These are phyloP conservation scores for Flaveria bidentis DNA, from an alignment of 129 eudicot species.

Conservation along the genomic window DNA sequence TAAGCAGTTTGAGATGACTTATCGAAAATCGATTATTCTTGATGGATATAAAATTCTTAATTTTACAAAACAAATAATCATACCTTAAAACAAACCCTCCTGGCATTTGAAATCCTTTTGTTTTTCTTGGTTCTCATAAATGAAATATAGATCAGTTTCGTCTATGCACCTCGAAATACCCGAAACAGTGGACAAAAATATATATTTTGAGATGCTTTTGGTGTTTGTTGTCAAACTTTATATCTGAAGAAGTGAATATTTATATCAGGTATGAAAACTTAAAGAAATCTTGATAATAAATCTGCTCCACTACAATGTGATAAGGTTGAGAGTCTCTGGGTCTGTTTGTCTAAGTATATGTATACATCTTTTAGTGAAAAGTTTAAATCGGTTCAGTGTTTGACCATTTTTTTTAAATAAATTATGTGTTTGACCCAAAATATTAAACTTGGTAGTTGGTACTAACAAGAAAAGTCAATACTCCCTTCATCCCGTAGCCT, in stretches of 20 bases:
- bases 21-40: too few species aligned
- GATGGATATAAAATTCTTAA: too few species aligned
- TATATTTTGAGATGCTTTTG: neutral
- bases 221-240: neutral
- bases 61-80: neutral
- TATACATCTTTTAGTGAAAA: neutral
- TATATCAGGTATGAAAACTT: slow-evolving; percentile 2
- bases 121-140: slow-evolving; percentile 11
- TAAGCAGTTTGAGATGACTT: neutral
- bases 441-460: slow-evolving; percentile 7
- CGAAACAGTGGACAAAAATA: neutral
- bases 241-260: slow-evolving; percentile 16
- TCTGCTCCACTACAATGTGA: slow-evolving; percentile 43
- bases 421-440: neutral
- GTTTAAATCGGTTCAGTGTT: neutral
- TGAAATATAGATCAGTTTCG: neutral
- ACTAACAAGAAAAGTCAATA: slow-evolving; percentile 3
- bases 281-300: slow-evolving; percentile 26
- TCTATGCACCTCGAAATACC: neutral
- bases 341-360: slow-evolving; percentile 8
- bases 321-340: slow-evolving; percentile 27
- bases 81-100: slow-evolving; percentile 21
- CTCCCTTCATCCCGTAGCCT: neutral
- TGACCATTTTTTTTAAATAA: neutral
- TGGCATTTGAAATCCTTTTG: neutral